Base-by-base conservation (phyloP, 495 filamentous ascomycete genomes). In the Hypoxylon subgilvum region DNA sequence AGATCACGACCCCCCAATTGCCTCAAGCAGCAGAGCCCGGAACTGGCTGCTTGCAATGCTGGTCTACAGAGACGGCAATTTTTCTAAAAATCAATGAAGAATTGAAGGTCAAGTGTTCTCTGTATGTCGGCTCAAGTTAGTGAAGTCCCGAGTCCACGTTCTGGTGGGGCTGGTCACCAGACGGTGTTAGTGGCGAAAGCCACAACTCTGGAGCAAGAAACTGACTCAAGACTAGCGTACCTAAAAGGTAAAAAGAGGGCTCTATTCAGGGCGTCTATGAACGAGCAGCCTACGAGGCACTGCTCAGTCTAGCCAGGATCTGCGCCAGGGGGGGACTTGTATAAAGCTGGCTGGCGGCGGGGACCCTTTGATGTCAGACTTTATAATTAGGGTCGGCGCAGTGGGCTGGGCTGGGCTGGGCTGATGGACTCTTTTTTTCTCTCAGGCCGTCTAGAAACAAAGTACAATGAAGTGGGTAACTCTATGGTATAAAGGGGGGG, bases 111-210 rank as follows among this genome's bases (percentile, higher is more conserved):
- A 60, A 61, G 55, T 65, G 36, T 55, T 21, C 46, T 56, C 49
- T 45, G 61, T n/a, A n/a, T 34, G 3, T 65, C 56, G 56, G 61
- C 44, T 48, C 55, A 21, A 65, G 61, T 65, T 61, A 65, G 61
- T 65, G 61, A 57, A 61, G 59, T 64, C 41, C 67, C 58, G 60
- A 59, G 46, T 63, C 60, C 64, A 60, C 43, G 65, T 69, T 50
- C 38, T 68, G 51, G 67, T 69, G 67, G 67, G 67, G 67, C 67
- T 52, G 65, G 67, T 69, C 67, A 69, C 64, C 67, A 63, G 67
- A 69, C 61, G 65, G 67, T 69, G 60, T 69, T 69, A 69, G 67
- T 69, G 67, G 67, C 67, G 44, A 69, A 69, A 67, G 64, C 67
- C 63, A 65, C 67, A 58, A n/a, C 61, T 53, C 47, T 63, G 49